Conservation (phyloP, 192 early-diverging fungal species). For the Coemansia sp. region DNA sequence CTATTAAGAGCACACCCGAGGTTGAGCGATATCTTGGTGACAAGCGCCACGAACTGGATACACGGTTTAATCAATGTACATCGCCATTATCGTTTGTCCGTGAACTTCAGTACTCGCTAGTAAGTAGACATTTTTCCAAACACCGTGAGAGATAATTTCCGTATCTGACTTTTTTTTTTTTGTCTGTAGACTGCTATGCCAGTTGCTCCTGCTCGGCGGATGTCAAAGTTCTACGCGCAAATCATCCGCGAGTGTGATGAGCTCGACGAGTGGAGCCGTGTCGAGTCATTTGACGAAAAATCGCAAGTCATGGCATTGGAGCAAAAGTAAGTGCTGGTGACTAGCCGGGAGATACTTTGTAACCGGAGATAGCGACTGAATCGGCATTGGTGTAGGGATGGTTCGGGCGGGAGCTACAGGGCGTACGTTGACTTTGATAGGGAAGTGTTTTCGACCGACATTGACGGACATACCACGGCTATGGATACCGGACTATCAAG, state of each 20-base stretch:
- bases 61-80: conserved; percentile 41
- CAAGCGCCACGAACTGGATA: conserved; percentile 20
- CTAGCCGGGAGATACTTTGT: not conserved
- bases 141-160: not conserved
- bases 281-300: conserved; percentile 29
- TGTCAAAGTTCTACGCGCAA: conserved; percentile 27
- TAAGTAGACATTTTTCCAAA: conserved; percentile 7
- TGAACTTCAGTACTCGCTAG: conserved; percentile 39
- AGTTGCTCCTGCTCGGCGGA: not conserved
- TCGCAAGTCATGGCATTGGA: conserved; percentile 15
- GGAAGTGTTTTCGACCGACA: conserved; percentile 22
- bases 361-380: not conserved
- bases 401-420: conserved; percentile 15
- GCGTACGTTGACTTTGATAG: conserved; percentile 27
- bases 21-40: conserved; percentile 9
- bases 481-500: conserved; percentile 14
- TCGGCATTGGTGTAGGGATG: conserved; percentile 15
- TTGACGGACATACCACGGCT: conserved; percentile 19
- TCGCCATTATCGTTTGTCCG: conserved; percentile 37
- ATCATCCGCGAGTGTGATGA: conserved; percentile 35
- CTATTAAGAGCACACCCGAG: conserved; percentile 32
- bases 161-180: not conserved
- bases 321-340: conserved; percentile 17
- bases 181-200: conserved; percentile 7
- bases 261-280: conserved; percentile 23